Conservation (phyloP, 202 grass and related monocot species). For the Digitaria exilis region DNA sequence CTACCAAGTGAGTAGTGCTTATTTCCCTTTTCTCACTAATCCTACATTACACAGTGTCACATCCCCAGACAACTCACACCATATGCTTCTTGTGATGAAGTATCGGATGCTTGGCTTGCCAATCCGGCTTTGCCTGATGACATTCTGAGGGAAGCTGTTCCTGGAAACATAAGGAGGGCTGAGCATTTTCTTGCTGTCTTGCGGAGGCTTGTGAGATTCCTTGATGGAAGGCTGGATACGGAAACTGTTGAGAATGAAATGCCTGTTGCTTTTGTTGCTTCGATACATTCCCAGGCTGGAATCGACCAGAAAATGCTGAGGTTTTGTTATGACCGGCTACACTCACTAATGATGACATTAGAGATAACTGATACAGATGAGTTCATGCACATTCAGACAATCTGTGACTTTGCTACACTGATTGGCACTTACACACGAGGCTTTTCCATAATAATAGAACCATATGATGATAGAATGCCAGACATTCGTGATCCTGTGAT, state of each 20-base stretch:
- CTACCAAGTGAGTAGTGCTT: conserved; percentile 51
- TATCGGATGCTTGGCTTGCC: conserved; percentile 90
- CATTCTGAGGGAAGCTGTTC: conserved; percentile 92
- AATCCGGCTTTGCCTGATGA: conserved; percentile 85
- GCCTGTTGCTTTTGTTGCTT: conserved; percentile 76
- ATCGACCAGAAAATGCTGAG: conserved; percentile 96
- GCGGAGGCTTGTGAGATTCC: conserved; percentile 69
- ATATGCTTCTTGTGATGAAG: conserved; percentile 49
- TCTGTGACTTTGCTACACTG: conserved; percentile 93
- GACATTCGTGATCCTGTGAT: conserved; percentile 82
- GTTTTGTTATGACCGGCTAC: conserved; percentile 89
- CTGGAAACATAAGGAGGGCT: conserved; percentile 89
- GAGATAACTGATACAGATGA: conserved; percentile 93
- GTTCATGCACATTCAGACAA: conserved; percentile 89
- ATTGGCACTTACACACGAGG: conserved; percentile 87
- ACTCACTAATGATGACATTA: conserved; percentile 87
- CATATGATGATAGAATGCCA: conserved; percentile 96
- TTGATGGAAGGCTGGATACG: conserved; percentile 67
- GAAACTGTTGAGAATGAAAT: conserved; percentile 93
- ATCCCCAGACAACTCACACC: background rate
- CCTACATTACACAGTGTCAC: no score
- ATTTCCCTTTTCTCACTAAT: background rate
- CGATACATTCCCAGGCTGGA: conserved; percentile 79
- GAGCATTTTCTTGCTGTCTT: conserved; percentile 94
- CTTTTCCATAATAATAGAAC: conserved; percentile 94